These are phyloP conservation scores for Phialophora chinensis DNA, from an alignment of 2,329 filamentous ascomycete species.

Conservation along the genomic window DNA sequence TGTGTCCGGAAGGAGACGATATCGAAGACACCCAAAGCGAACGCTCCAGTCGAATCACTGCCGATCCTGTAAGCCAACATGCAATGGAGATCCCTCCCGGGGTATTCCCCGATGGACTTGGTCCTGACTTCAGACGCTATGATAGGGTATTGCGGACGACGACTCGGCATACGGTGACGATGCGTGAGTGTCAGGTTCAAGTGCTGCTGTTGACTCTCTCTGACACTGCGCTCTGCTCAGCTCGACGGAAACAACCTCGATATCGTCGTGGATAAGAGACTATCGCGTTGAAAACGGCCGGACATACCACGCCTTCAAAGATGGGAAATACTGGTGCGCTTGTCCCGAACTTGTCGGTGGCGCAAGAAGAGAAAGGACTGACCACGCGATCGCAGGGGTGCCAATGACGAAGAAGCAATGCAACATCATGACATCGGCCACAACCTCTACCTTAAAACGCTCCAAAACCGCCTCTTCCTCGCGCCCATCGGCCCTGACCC, in stretches of 20 bases:
- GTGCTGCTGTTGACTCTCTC: neutral
- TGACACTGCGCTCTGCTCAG: slow-evolving; percentile 8
- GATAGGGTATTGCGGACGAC: slow-evolving; percentile 24
- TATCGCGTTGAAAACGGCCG: slow-evolving; percentile 36
- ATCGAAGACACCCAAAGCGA: slow-evolving; percentile 10
- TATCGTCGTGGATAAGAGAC: slow-evolving; percentile 32
- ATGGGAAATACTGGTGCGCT: slow-evolving; percentile 36
- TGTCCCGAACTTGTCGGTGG: neutral
- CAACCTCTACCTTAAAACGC: slow-evolving; percentile 42
- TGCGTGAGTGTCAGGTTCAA: slow-evolving; percentile 13
- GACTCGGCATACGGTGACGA: slow-evolving; percentile 35
- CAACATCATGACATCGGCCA: slow-evolving; percentile 42
- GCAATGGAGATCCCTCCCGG: neutral
- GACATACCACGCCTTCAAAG: slow-evolving; percentile 36
- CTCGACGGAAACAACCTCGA: slow-evolving; percentile 32
- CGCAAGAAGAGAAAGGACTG: neutral
- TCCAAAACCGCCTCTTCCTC: slow-evolving; percentile 46
- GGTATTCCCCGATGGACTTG: neutral
- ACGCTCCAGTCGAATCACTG: slow-evolving; percentile 13
- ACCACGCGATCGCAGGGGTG: slow-evolving; percentile 23
- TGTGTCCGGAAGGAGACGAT: slow-evolving; percentile 12
- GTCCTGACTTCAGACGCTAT: slow-evolving; percentile 7
- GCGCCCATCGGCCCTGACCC: slow-evolving; percentile 46
- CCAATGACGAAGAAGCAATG: slow-evolving; percentile 54
- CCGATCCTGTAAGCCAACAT: slow-evolving; percentile 15